These are phyloP conservation scores for Xerocomus spinulosus DNA, from an alignment of 768 basidiomycete genomes.

Conservation along the genomic window DNA sequence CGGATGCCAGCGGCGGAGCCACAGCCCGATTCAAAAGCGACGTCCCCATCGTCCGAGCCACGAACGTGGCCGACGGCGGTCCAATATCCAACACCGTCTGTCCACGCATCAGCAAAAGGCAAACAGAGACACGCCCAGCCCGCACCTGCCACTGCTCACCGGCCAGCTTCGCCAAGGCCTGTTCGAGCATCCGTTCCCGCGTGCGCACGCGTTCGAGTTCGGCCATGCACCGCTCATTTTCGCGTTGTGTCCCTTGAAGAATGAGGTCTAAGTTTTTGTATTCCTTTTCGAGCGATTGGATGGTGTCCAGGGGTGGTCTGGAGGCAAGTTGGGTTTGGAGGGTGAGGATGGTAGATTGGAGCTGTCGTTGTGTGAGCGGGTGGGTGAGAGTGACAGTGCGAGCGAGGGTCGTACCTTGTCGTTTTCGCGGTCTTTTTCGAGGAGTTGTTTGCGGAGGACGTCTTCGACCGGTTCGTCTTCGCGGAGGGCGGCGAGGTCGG, in stretches of 20 bases:
- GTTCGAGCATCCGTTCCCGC: constrained; percentile 75
- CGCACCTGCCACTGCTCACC: constrained; percentile 83
- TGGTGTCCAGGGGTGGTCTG: constrained; percentile 61
- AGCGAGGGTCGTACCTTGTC: constrained; percentile 47
- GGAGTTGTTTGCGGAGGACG: constrained; percentile 53
- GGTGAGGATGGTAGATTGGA: constrained; percentile 55
- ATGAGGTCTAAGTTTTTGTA: constrained; percentile 72
- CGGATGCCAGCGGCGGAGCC: constrained; percentile 15
- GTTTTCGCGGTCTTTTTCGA: constrained; percentile 66
- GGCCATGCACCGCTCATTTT: constrained; percentile 82
- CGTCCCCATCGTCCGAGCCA: constrained; percentile 25
- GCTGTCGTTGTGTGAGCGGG: constrained; percentile 33
- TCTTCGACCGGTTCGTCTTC: constrained; percentile 55
- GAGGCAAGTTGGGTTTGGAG: constrained; percentile 63
- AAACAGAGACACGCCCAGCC: neutral
- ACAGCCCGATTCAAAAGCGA: constrained; percentile 25
- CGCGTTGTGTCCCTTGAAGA: constrained; percentile 74
- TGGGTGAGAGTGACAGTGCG: neutral
- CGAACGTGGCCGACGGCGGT: constrained; percentile 29
- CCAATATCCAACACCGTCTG: constrained; percentile 36
- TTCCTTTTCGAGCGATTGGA: constrained; percentile 67
- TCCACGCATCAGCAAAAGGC: neutral
- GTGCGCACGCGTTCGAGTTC: constrained; percentile 67
- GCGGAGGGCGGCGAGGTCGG: constrained; percentile 55
- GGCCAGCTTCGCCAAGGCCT: constrained; percentile 61